Evolutionary conservation across 2,329 filamentous ascomycete genomes (phyloP).

Genomic region (Tolypocladium inflatum): DNA sequence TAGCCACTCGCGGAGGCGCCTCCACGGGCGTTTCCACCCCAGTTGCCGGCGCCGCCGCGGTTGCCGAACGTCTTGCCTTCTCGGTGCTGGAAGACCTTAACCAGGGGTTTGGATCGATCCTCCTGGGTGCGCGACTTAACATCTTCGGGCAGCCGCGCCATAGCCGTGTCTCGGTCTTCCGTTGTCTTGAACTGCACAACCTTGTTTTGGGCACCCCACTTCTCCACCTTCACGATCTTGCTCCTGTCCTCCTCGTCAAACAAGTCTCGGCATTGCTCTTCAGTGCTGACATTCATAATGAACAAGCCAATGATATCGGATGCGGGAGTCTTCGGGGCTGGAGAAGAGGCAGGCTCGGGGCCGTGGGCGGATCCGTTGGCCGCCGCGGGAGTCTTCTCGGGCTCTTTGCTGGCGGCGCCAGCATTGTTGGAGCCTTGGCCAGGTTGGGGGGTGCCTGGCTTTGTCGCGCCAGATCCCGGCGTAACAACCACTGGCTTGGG

Average conservation of each 20-base stretch:
- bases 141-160: constrained; percentile 65
- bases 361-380: constrained; percentile 45
- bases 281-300: constrained; percentile 74
- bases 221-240: constrained; percentile 73
- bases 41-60: constrained; percentile 58
- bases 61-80: constrained; percentile 43
- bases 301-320: constrained; percentile 78
- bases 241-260: constrained; percentile 74
- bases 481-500: constrained; percentile 32
- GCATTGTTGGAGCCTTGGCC: constrained; percentile 29
- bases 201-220: constrained; percentile 70
- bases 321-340: constrained; percentile 47
- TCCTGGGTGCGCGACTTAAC: constrained; percentile 63
- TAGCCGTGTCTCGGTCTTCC: constrained; percentile 72
- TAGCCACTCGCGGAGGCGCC: constrained; percentile 60
- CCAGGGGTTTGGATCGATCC: constrained; percentile 68
- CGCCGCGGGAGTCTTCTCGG: constrained; percentile 42
- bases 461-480: constrained; percentile 23
- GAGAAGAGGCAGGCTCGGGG: constrained; percentile 44
- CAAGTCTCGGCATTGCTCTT: constrained; percentile 73
- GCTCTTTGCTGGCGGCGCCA: constrained; percentile 38
- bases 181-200: constrained; percentile 75
- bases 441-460: constrained; percentile 40
- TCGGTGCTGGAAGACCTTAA: constrained; percentile 73
- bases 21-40: constrained; percentile 57